Base-by-base conservation (phyloP, 2,329 filamentous ascomycete genomes). In the Epicoccum nigrum region DNA sequence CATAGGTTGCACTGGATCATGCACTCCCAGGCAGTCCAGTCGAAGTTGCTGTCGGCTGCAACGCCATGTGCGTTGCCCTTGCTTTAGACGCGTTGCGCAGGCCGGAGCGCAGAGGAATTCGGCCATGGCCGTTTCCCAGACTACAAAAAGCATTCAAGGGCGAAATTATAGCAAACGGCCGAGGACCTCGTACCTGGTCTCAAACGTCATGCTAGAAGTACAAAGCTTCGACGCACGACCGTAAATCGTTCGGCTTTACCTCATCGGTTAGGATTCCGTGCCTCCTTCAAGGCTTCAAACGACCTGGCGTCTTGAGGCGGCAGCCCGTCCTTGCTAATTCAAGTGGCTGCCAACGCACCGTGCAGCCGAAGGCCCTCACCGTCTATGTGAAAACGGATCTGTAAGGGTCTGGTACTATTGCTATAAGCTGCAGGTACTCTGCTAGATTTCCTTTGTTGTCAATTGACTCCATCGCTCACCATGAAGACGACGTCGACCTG, bases 271-370 rank as follows among this genome's bases (percentile, higher is more conserved):
- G 33, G 23, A 47, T 57, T 51, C 58, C 52, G 60, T 51, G 63
- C 60, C 64, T 58, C 48, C 33, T 54, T 59, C 46, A 51, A 58
- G 56, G 55, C 52, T 55, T 54, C 44, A 52, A 54, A 53, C 55
- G 50, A 55, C 40, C 50, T 57, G 50, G 66, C 65, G 64, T 65
- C 64, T 65, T 60, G 60, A 59, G 54, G 53, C 58, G 57, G 65
- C 60, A 64, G 61, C 57, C 54, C 54, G 40, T 54, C 42, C 51
- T 53, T 62, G 53, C 55, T 55, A 44, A 55, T 58, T 39, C 58
- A 58, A 64, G 51, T 61, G 56, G 54, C 59, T 70, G 67, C 67
- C 67, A 71, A 55, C 68, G 68, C 69, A 71, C 64, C 65, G 66
- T 65, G 69, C 68, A 70, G 68, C 59, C 34, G 23, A 58, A 41